Conservation (phyloP, 2,329 filamentous ascomycete genomes). For the Aspergillus sp. region DNA sequence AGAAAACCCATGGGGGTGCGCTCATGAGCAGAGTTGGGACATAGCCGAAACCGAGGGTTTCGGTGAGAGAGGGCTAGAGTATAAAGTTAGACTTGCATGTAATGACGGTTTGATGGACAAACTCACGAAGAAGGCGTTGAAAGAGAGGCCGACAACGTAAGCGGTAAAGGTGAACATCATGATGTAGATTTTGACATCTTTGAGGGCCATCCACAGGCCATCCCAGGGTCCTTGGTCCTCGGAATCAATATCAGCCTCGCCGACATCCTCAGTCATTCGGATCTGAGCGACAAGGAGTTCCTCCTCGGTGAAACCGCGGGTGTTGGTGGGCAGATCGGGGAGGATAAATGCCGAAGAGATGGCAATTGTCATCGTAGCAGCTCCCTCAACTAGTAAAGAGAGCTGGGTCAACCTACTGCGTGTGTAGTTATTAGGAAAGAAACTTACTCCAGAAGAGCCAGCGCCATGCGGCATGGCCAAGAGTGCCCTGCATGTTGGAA, state of each 20-base stretch:
- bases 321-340: conserved; percentile 57
- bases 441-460: conserved; percentile 57
- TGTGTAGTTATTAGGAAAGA: conserved; percentile 47
- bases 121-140: conserved; percentile 57
- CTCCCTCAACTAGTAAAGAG: conserved; percentile 1
- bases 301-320: conserved; percentile 46
- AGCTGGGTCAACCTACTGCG: conserved; percentile 10
- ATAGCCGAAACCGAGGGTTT: conserved; percentile 26
- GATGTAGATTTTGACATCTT: conserved; percentile 62
- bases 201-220: conserved; percentile 55
- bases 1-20: conserved; percentile 55
- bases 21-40: conserved; percentile 30
- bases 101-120: neutral
- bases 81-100: conserved; percentile 2
- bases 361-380: neutral
- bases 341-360: conserved; percentile 37
- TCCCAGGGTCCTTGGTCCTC: conserved; percentile 33
- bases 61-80: conserved; percentile 24
- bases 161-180: conserved; percentile 64
- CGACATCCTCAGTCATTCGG: conserved; percentile 59
- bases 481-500: conserved; percentile 43
- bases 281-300: conserved; percentile 52
- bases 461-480: conserved; percentile 43
- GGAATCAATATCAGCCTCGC: conserved; percentile 55
- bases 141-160: conserved; percentile 59